A percentile compares a stretch with the other conserved stretches of the same genome.
Evolutionary conservation across 768 basidiomycete genomes (phyloP).

Genomic region (Coprinopsis cinerea): DNA sequence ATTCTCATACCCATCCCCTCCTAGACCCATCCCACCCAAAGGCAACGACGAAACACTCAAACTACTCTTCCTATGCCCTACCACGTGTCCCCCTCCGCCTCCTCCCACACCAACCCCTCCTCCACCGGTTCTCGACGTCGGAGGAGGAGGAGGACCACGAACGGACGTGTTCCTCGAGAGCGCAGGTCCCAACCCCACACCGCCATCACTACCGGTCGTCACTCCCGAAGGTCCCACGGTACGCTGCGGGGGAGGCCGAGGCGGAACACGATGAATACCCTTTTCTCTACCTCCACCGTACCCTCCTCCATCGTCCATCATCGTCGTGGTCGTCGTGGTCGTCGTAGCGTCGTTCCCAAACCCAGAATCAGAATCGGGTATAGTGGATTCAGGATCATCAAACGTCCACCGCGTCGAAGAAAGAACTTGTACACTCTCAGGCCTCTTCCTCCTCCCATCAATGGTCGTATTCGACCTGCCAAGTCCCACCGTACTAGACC

Average conservation of each 20-base stretch:
- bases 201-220: too few relatives aligned
- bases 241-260: too few relatives aligned
- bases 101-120: neutral
- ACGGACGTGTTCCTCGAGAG: too few relatives aligned
- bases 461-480: neutral
- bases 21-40: neutral
- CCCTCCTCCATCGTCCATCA: too few relatives aligned
- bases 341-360: too few relatives aligned
- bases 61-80: neutral
- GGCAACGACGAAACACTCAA: neutral
- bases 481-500: neutral
- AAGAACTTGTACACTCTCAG: constrained; percentile 1
- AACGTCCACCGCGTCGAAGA: neutral
- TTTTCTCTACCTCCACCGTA: too few relatives aligned
- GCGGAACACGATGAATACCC: too few relatives aligned
- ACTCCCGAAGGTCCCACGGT: too few relatives aligned
- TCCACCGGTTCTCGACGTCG: neutral
- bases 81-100: neutral
- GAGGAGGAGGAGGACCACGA: neutral
- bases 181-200: too few relatives aligned
- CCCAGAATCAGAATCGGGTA: neutral
- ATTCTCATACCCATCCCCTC: neutral
- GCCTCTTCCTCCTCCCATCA: neutral
- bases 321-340: too few relatives aligned
- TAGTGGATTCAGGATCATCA: too few relatives aligned